phyloP scores from a whole-genome alignment of 495 filamentous ascomycete genomes.

The Bathelium albidoporum region DNA sequence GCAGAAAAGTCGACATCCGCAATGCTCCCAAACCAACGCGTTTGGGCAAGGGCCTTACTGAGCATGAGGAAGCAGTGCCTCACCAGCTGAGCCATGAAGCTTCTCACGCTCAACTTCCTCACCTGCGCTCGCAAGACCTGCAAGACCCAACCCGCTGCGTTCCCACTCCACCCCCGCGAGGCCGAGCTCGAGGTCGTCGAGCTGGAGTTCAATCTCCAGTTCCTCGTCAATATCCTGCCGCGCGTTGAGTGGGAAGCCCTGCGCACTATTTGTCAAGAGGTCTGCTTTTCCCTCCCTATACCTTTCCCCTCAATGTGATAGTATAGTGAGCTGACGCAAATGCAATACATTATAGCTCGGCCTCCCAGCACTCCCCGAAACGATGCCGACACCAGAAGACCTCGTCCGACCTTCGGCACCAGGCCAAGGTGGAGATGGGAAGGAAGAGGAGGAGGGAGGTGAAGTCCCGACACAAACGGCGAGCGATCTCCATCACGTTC shows the following conservation, averaged over 20 bases:
- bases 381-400: constrained; percentile 38
- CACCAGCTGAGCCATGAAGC: constrained; percentile 55
- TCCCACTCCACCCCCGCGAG: constrained; percentile 83
- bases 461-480: constrained; percentile 39
- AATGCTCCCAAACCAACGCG: too few species aligned
- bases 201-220: constrained; percentile 63
- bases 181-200: constrained; percentile 79
- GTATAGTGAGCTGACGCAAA: background rate
- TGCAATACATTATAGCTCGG: constrained; percentile 49
- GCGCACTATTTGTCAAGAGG: constrained; percentile 64
- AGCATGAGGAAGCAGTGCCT: background rate
- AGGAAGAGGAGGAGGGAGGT: constrained; percentile 24
- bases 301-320: constrained; percentile 8
- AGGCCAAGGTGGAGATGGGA: constrained; percentile 37
- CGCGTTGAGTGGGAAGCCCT: constrained; percentile 83
- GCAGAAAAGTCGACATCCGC: background rate
- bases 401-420: background rate
- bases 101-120: constrained; percentile 93
- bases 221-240: constrained; percentile 72
- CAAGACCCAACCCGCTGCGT: constrained; percentile 64
- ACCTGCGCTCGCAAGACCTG: constrained; percentile 92
- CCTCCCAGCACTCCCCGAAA: constrained; percentile 62
- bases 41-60: too few species aligned
- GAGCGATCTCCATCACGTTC: constrained; percentile 65
- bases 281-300: constrained; percentile 30